These are phyloP conservation scores for Onygenales sp. DNA, from an alignment of 2,329 filamentous ascomycete species.

Conservation along the genomic window DNA sequence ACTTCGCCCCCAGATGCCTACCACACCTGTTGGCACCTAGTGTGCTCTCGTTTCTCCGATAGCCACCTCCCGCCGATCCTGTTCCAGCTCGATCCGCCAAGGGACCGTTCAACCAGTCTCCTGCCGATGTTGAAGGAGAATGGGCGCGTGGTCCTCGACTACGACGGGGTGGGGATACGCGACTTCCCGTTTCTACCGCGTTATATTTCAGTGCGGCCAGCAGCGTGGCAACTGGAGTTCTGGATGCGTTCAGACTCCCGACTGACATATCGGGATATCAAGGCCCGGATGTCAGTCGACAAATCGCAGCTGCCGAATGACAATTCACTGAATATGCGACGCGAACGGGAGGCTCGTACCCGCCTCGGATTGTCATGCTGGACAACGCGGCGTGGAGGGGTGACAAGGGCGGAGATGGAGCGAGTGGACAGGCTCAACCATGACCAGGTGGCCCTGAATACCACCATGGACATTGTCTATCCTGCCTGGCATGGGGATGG, in stretches of 20 bases:
- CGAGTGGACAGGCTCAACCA: constrained; percentile 16
- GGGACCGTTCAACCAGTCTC: background rate
- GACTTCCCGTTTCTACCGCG: constrained; percentile 19
- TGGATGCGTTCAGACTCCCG: constrained; percentile 21
- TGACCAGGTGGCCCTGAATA: constrained; percentile 16
- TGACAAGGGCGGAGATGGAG: constrained; percentile 18
- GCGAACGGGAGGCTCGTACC: constrained; percentile 17
- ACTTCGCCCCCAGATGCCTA: constrained; percentile 5
- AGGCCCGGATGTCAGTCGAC: constrained; percentile 18
- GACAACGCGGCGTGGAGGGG: constrained; percentile 12
- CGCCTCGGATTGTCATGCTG: constrained; percentile 20
- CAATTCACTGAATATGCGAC: constrained; percentile 20
- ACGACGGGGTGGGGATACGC: constrained; percentile 12
- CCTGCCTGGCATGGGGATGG: background rate
- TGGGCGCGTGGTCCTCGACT: constrained; percentile 7
- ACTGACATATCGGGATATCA: constrained; percentile 20
- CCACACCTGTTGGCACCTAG: constrained; percentile 18
- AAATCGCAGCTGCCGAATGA: constrained; percentile 11
- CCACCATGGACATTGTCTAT: constrained; percentile 17
- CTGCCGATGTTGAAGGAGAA: constrained; percentile 12
- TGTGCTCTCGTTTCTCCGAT: constrained; percentile 14
- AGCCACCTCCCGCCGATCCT: constrained; percentile 16
- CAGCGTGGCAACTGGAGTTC: constrained; percentile 22
- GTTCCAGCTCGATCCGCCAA: constrained; percentile 15
- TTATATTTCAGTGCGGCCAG: constrained; percentile 17